Conservation (phyloP, 176 grass and related monocot species). For the Urochloa ruziziensis region DNA sequence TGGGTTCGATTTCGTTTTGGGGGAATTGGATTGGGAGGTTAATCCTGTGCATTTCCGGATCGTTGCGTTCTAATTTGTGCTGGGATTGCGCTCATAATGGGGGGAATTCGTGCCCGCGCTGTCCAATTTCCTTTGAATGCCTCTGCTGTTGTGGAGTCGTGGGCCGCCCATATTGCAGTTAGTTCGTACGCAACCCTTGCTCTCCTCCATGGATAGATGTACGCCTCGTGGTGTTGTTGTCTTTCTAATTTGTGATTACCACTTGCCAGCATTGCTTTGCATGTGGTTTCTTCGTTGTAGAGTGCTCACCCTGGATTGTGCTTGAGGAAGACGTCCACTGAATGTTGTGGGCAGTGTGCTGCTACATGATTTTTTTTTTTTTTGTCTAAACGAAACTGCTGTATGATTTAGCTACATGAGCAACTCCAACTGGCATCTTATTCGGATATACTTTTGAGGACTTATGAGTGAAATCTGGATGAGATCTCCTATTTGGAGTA, state of each 20-base stretch:
- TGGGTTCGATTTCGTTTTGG: too few species aligned
- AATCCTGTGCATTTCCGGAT: not conserved
- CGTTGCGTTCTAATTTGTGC: not conserved
- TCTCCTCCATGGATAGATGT: not conserved
- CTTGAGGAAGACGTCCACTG: conserved; percentile 6
- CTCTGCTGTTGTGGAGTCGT: not conserved
- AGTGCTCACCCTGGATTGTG: not conserved
- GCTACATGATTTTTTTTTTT: not conserved
- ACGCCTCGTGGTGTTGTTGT: not conserved
- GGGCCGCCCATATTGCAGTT: not conserved
- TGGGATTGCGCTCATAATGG: not conserved
- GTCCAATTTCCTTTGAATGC: not conserved
- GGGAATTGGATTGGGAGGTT: not conserved
- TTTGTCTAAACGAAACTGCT: too few species aligned
- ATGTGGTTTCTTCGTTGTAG: not conserved
- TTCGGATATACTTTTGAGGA: too few species aligned
- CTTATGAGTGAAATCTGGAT: too few species aligned
- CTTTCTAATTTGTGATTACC: not conserved
- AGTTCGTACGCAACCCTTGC: not conserved
- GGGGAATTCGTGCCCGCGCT: not conserved
- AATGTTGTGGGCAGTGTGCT: not conserved
- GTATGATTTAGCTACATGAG: not conserved
- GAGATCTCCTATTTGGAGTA: too few species aligned
- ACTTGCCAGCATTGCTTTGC: not conserved
- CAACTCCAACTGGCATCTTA: too few species aligned